Percentiles rank a stretch among this genome's conserved stretches.
These are phyloP conservation scores for Neurospora sp. DNA, from an alignment of 2,329 filamentous ascomycete species.

Conservation along the genomic window DNA sequence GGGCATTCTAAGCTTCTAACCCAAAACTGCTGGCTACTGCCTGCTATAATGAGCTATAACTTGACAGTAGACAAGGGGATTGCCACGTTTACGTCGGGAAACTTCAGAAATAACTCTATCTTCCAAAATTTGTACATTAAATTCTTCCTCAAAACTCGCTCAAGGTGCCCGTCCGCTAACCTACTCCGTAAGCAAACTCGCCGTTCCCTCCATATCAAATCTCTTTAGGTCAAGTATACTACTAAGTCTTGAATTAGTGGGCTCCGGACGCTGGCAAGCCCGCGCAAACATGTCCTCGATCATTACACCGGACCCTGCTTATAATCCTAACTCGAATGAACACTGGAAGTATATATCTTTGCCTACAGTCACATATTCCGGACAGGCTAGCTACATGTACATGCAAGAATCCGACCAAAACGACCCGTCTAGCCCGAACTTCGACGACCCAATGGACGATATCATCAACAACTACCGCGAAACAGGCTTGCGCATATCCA, in stretches of 20 bases:
- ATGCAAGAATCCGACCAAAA: not conserved
- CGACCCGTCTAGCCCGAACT: not conserved
- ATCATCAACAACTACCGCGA: not conserved
- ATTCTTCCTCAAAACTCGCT: too few relatives aligned
- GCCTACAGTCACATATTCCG: not conserved
- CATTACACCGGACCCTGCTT: too few relatives aligned
- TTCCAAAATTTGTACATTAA: not conserved
- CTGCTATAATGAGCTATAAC: not conserved
- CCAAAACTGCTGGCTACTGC: not conserved
- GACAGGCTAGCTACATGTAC: not conserved
- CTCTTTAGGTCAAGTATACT: too few relatives aligned
- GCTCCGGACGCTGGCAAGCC: too few relatives aligned
- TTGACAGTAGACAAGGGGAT: not conserved
- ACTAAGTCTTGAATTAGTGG: too few relatives aligned
- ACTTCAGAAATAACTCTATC: not conserved
- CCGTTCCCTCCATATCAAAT: too few relatives aligned
- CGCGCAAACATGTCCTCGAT: too few relatives aligned
- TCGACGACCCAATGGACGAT: not conserved
- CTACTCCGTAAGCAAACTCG: too few relatives aligned
- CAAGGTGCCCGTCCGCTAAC: too few relatives aligned
- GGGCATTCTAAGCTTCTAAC: not conserved
- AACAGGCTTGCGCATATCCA: not conserved
- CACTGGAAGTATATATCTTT: too few relatives aligned
- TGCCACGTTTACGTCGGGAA: not conserved
- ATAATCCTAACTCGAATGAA: too few relatives aligned